Conservation (phyloP, 2,329 filamentous ascomycete genomes). For the Pseudocercospora crystallina region DNA sequence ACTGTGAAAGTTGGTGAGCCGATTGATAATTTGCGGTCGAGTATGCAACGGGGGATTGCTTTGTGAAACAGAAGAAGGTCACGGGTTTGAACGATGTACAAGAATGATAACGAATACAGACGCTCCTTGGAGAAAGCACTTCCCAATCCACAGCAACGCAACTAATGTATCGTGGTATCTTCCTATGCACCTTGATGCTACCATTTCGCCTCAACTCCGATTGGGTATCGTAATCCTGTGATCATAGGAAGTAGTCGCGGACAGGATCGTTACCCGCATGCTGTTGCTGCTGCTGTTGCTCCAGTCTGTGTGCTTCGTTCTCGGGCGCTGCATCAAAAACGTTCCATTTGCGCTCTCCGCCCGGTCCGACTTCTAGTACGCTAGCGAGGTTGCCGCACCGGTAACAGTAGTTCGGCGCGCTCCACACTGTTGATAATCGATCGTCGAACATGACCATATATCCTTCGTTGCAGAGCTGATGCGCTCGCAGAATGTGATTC, state of each 20-base stretch:
- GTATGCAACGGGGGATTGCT: too few relatives aligned
- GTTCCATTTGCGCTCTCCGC: slow-evolving; percentile 92
- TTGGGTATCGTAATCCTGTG: too few relatives aligned
- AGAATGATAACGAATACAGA: not conserved
- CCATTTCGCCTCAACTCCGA: slow-evolving; percentile 4
- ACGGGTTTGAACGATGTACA: not conserved
- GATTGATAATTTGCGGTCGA: not conserved
- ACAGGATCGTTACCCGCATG: slow-evolving; percentile 70
- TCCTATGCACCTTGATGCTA: slow-evolving; percentile 8
- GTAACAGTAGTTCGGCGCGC: slow-evolving; percentile 74
- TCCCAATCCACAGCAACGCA: slow-evolving; percentile 1
- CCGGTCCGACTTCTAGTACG: slow-evolving; percentile 92
- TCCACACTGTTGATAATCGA: slow-evolving; percentile 93
- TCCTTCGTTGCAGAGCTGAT: slow-evolving; percentile 96
- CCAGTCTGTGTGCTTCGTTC: slow-evolving; percentile 81
- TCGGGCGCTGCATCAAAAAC: slow-evolving; percentile 96
- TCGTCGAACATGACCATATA: slow-evolving; percentile 97
- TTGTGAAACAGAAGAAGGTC: not conserved
- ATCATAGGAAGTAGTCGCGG: slow-evolving; percentile 65
- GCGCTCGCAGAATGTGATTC: slow-evolving; percentile 96
- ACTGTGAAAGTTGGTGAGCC: slow-evolving; percentile 7
- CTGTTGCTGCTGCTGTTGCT: slow-evolving; percentile 61
- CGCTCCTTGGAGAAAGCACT: slow-evolving; percentile 1
- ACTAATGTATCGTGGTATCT: slow-evolving; percentile 18
- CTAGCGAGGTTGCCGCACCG: slow-evolving; percentile 93